These are phyloP conservation scores for Rutstroemia sp. DNA, from an alignment of 2,329 filamentous ascomycete species.

Conservation along the genomic window DNA sequence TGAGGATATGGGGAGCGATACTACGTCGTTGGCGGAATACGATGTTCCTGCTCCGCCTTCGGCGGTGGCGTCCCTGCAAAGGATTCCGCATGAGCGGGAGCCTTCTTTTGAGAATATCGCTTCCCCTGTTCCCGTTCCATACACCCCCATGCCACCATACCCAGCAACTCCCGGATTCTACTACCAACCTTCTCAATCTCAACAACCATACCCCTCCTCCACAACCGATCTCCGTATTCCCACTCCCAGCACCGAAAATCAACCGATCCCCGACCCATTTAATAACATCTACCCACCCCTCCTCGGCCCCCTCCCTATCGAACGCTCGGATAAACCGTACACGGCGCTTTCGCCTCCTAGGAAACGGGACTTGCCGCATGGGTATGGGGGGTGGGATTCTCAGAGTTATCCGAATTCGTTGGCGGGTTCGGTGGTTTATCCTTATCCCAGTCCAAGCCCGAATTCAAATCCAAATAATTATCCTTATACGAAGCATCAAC, in stretches of 20 bases:
- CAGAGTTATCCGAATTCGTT: constrained; percentile 15
- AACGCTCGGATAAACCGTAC: constrained; percentile 6
- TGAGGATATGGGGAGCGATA: constrained; percentile 8
- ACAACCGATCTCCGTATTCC: background rate
- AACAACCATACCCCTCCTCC: background rate
- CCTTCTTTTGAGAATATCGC: too few species aligned
- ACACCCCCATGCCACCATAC: constrained; percentile 12
- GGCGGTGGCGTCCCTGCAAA: background rate
- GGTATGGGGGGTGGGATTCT: constrained; percentile 14
- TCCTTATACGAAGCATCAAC: background rate
- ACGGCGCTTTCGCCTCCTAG: constrained; percentile 2
- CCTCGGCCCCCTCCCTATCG: constrained; percentile 20
- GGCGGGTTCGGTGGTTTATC: constrained; percentile 3
- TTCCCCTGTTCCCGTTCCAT: background rate
- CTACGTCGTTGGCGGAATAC: constrained; percentile 10
- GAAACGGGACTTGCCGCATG: constrained; percentile 13
- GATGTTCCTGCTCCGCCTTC: background rate
- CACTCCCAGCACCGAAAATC: background rate
- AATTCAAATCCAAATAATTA: constrained; percentile 4
- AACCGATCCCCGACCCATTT: constrained; percentile 4
- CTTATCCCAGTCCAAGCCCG: background rate
- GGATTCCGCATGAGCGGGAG: constrained; percentile 1
- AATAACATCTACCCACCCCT: constrained; percentile 19
- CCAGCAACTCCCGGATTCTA: constrained; percentile 7
- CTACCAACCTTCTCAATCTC: background rate